Evolutionary conservation across 495 filamentous ascomycete species (phyloP), one percentile per base, ranked within the genome.

Genomic region (Penicillium cinerascens): DNA sequence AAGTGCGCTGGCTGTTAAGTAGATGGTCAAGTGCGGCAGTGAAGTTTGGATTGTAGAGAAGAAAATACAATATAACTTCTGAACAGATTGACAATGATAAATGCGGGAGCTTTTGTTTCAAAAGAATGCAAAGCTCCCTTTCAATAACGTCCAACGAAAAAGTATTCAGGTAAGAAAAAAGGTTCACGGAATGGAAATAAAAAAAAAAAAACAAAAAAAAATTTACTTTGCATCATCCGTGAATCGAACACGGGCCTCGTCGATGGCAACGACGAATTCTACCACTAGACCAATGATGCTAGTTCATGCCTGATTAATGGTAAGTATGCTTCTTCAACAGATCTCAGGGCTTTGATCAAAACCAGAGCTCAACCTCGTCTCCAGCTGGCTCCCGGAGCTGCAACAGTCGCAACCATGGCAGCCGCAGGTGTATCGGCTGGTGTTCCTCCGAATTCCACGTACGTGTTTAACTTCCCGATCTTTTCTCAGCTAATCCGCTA

Each of bases 251-350:
- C 76, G 75, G 74, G 76, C 73, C 76, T 78, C 76, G 66, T 79
- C 76, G 76, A 79, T 79, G 75, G 76, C 75, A 79, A 78, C 76
- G 76, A 79, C 66, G 76, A 78, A 79, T 79, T 79, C 73, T 79
- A 79, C 76, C 76, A 78, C 76, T 78, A 78, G 74, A 78, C 76
- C 76, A 78, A 75, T 75, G 72, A 76, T 75, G 75, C 75, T 69
- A 46, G 29, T 65, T 49, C 0, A 55, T 59, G 27, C 9, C 39
- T 45, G 11, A 0, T 1, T 11, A 0, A 0, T 0, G 4, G 0
- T 3, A 16, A 5, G 13, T 42, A 20, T 11, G 8, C 5, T 22
- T 18, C 23, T 55, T 58, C 4, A 39, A 0, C 23, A 40, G 4
- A 4, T n/a, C 7, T 16, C 15, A 7, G 10, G 2, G 36, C 15